Base-by-base conservation (phyloP, 805 yeast genomes). In the Komagataella ulmi region DNA sequence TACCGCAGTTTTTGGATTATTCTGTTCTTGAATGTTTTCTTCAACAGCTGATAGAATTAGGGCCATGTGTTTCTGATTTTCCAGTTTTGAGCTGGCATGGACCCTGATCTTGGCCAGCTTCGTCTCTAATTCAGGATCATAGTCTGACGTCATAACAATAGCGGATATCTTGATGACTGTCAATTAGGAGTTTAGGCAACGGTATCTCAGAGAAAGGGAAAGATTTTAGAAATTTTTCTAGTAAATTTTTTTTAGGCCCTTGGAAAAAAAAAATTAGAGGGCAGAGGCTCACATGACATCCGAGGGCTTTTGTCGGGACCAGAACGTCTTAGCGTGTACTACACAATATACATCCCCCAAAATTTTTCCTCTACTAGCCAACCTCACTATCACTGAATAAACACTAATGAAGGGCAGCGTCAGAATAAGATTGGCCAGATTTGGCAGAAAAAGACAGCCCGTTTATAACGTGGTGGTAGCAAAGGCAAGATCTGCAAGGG, bases 401-500 rank as follows among this genome's bases (percentile, higher is more conserved):
- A 30, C 40, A 51, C 46, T 18, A 23, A 78, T 77, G 76, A 81
- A 81, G 58, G 89, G 91, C 44, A 73, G 85, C 36, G 87, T 90
- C 36, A 80, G 93, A 67, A 88, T 93, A 62, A 79, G 98, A 63
- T 73, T 93, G 53, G 95, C 97, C 49, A 75, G 97, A 56, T 89
- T 91, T 69, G 99, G 99, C 43, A 80, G 97, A 65, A 83, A 76
- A 59, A 83, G 84, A 65, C 82, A 80, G 55, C 99, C 99, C 0
- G 72, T 85, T 3, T 93, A 88, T 72, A 93, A 93, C 67, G 89
- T 93, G 51, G 97, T 91, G 12, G 97, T 91, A 12, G 80, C 95
- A 3, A 80, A 83, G 56, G 77, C 80, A 51, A 71, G 74, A 54
- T 74, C 81, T n/a, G 93, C 88, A n/a, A 75, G 95, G 58, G 89